Base-by-base conservation (phyloP, 2,329 filamentous ascomycete genomes). In the Gyromitra esculenta region DNA sequence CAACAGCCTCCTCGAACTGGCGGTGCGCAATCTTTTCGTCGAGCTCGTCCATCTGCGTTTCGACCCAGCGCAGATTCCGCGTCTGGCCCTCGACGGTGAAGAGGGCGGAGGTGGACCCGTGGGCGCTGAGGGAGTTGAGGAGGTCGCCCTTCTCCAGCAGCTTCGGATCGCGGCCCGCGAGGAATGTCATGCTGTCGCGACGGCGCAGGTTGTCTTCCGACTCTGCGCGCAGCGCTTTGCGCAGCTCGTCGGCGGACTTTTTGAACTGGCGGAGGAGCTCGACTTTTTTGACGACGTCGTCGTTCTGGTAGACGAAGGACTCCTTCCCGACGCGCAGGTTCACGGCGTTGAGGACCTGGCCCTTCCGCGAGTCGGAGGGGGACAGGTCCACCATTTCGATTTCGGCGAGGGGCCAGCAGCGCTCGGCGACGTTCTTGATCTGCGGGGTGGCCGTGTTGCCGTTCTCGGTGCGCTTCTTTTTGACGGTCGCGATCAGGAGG, bases 11-110 rank as follows among this genome's bases (percentile, higher is more conserved):
- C 81, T 97, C 94, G 79, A 97, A 96, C 54, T 89, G 88, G 82
- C 98, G 95, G 65, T 97, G 87, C 0, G 96, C 95, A 81, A 99
- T 94, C 81, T 97, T 91, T 81, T 98, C 98, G 82, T 99, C 96
- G 5, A 99, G 88, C 82, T 97, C 93, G 82, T 99, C 96, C 83
- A 99, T 92, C 84, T 98, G 93, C 67, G 90, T 90, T 83, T 99
- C 96, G 0, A 99, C 93, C 93, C 93, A 97, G 68, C 95, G 92
- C 60, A 99, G 87, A 82, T 96, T 97, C 82, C 98, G 93, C 83
- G 97, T 94, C 81, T 97, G 97, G 63, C 96, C 96, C 81, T 98
- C 96, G 13, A 97, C 93, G 81, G 99, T 96, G 80, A 99, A 94
- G 71, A 97, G 88, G 81, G 91, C 90, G 67, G 79, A 78, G n/a